These are phyloP conservation scores for Fistulinella prunicolor DNA, from an alignment of 768 basidiomycete genomes.

Conservation along the genomic window DNA sequence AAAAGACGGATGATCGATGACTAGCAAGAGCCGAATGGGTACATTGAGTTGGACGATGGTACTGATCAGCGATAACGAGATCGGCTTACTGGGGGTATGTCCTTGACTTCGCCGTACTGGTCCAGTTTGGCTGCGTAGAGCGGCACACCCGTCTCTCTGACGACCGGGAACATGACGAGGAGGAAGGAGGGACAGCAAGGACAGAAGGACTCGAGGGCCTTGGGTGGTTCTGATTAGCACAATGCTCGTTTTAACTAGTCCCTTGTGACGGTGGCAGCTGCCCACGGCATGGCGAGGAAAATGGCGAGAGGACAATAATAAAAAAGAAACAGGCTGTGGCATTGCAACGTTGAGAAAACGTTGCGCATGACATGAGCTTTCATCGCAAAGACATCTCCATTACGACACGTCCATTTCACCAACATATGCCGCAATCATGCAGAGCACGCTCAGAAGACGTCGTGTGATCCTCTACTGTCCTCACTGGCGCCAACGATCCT, in stretches of 20 bases:
- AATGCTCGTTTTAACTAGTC: slow-evolving; percentile 14
- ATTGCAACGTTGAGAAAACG: slow-evolving; percentile 33
- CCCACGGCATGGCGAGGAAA: slow-evolving; percentile 10
- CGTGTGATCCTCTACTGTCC: no score
- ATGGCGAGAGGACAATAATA: no score
- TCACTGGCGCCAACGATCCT: no score
- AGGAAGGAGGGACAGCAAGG: neutral
- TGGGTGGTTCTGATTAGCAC: slow-evolving; percentile 3
- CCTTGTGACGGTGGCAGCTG: slow-evolving; percentile 5
- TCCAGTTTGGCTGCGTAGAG: slow-evolving; percentile 26
- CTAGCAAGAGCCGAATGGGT: slow-evolving; percentile 7
- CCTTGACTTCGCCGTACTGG: slow-evolving; percentile 29
- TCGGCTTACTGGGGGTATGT: slow-evolving; percentile 26
- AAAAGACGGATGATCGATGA: slow-evolving; percentile 31
- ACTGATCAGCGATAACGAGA: neutral
- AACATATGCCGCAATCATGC: no score
- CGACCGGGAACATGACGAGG: slow-evolving; percentile 10
- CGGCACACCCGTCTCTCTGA: slow-evolving; percentile 25
- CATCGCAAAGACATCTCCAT: slow-evolving; percentile 8
- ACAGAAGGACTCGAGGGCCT: no score
- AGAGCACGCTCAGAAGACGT: no score
- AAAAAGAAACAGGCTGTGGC: slow-evolving; percentile 8
- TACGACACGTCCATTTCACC: no score
- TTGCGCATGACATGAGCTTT: slow-evolving; percentile 20
- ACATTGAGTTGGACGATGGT: neutral